These are phyloP conservation scores for Hanseniaspora lachancei DNA, from an alignment of 805 yeast species.

Conservation along the genomic window DNA sequence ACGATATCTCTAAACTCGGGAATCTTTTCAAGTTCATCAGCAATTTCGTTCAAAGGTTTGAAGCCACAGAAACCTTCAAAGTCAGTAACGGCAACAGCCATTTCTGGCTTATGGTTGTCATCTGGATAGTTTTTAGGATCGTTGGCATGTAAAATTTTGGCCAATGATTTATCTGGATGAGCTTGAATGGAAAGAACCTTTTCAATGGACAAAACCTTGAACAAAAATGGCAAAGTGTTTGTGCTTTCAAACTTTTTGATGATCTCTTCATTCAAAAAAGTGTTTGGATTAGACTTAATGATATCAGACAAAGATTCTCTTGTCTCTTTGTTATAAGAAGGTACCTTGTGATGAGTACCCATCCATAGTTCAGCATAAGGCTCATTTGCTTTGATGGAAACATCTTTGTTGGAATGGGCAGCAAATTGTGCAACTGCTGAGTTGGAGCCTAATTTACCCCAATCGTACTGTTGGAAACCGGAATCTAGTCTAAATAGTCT, in stretches of 20 bases:
- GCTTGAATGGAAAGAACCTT: slow-evolving; percentile 95
- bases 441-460: slow-evolving; percentile 74
- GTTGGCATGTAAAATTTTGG: slow-evolving; percentile 52
- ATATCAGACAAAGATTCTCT: slow-evolving; percentile 55
- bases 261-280: slow-evolving; percentile 45
- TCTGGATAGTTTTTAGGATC: slow-evolving; percentile 96
- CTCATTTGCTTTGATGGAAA: slow-evolving; percentile 51
- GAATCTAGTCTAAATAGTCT: slow-evolving; percentile 32
- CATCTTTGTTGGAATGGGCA: slow-evolving; percentile 47
- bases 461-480: slow-evolving; percentile 63
- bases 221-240: slow-evolving; percentile 75
- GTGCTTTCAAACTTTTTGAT: slow-evolving; percentile 51
- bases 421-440: slow-evolving; percentile 89
- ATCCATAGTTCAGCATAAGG: slow-evolving; percentile 99
- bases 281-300: slow-evolving; percentile 45
- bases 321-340: slow-evolving; percentile 46
- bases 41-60: slow-evolving; percentile 73
- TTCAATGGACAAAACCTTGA: slow-evolving; percentile 84
- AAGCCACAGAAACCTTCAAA: slow-evolving; percentile 98
- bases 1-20: slow-evolving; percentile 68
- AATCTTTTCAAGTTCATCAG: slow-evolving; percentile 49
- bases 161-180: slow-evolving; percentile 87
- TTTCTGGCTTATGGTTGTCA: slow-evolving; percentile 98
- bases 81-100: slow-evolving; percentile 93
- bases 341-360: slow-evolving; percentile 95